Percentiles rank a stretch among this genome's conserved stretches.
Evolutionary conservation across 768 basidiomycete genomes (phyloP).

Genomic region (Boletus tylopilopsis): DNA sequence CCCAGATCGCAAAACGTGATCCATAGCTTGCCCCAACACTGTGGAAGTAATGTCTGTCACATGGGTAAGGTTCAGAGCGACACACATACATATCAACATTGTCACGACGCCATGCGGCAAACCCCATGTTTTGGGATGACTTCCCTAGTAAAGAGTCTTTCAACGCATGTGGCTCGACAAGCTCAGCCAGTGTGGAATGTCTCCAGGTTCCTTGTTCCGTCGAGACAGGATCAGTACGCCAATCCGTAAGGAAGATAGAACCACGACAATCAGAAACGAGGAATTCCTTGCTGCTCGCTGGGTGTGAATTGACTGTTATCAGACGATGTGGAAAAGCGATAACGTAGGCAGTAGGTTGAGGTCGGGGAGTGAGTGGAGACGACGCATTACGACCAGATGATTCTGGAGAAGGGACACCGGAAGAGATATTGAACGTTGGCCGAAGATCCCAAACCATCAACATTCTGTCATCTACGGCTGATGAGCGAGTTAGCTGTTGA

Average conservation of each 20-base stretch:
- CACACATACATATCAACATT: slow-evolving; percentile 66
- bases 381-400: slow-evolving; percentile 28
- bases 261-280: slow-evolving; percentile 74
- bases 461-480: slow-evolving; percentile 66
- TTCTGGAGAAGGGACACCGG: slow-evolving; percentile 34
- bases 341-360: slow-evolving; percentile 75
- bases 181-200: slow-evolving; percentile 63
- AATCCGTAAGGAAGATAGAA: slow-evolving; percentile 75
- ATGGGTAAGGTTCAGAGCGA: background rate
- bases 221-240: slow-evolving; percentile 67
- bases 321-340: slow-evolving; percentile 74
- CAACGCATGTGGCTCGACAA: slow-evolving; percentile 65
- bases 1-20: slow-evolving; percentile 72
- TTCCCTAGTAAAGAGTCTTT: slow-evolving; percentile 48
- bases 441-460: slow-evolving; percentile 86
- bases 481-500: slow-evolving; percentile 1
- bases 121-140: slow-evolving; percentile 48
- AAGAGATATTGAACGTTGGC: slow-evolving; percentile 47
- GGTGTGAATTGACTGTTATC: slow-evolving; percentile 64
- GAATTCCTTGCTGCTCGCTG: slow-evolving; percentile 72
- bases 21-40: slow-evolving; percentile 78
- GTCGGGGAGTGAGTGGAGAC: slow-evolving; percentile 35
- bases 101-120: slow-evolving; percentile 68
- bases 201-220: slow-evolving; percentile 53
- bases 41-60: background rate